Evolutionary conservation across 2,329 filamentous ascomycete genomes (phyloP).

Genomic region (Sphaerostilbella broomeana): DNA sequence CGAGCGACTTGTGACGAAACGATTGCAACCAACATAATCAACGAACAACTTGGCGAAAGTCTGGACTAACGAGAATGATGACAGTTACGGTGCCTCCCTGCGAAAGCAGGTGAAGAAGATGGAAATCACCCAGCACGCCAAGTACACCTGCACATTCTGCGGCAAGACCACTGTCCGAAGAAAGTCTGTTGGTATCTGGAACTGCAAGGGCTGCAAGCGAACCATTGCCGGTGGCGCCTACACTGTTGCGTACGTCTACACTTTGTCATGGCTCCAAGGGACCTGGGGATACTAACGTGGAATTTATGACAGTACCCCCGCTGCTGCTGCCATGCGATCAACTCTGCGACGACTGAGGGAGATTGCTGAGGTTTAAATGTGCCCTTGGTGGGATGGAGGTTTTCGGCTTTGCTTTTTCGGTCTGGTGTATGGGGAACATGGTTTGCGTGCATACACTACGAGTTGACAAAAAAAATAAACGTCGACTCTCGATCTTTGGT

Average conservation of each 20-base stretch:
- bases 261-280: neutral
- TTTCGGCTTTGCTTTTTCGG: slow-evolving; percentile 41
- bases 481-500: slow-evolving; percentile 35
- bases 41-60: slow-evolving; percentile 1
- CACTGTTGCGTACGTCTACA: slow-evolving; percentile 79
- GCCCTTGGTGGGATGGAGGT: slow-evolving; percentile 25
- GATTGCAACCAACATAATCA: too few species aligned
- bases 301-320: slow-evolving; percentile 63
- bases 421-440: slow-evolving; percentile 40
- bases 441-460: slow-evolving; percentile 39
- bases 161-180: slow-evolving; percentile 93
- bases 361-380: slow-evolving; percentile 83
- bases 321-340: slow-evolving; percentile 88
- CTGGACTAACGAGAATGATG: slow-evolving; percentile 10
- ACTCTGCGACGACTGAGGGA: slow-evolving; percentile 96
- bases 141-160: slow-evolving; percentile 97
- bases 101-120: slow-evolving; percentile 98
- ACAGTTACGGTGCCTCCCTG: slow-evolving; percentile 95
- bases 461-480: slow-evolving; percentile 35
- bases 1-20: too few species aligned
- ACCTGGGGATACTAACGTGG: slow-evolving; percentile 21
- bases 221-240: slow-evolving; percentile 70
- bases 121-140: slow-evolving; percentile 98
- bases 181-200: slow-evolving; percentile 89
- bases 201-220: slow-evolving; percentile 95